Conservation (phyloP, 1,284 basidiomycete species). For the Cryptococcus sp. region DNA sequence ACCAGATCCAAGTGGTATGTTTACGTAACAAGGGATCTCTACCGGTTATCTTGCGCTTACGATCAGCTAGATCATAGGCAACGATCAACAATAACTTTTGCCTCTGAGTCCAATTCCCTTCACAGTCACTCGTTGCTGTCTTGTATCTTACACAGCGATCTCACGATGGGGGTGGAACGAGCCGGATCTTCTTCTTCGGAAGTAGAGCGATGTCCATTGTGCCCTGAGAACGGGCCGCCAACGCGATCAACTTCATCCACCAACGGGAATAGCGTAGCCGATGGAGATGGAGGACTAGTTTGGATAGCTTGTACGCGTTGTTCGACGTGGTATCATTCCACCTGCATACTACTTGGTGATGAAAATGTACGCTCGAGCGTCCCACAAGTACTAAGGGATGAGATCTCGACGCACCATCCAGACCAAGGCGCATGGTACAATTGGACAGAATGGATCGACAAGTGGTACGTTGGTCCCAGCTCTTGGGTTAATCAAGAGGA, state of each 20-base stretch:
- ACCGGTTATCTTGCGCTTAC: too few species aligned
- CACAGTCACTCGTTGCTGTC: too few species aligned
- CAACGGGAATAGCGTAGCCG: conserved; percentile 4
- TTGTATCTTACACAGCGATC: too few species aligned
- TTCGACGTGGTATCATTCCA: conserved; percentile 47
- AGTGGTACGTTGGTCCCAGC: conserved; percentile 35
- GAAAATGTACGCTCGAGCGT: conserved; percentile 21
- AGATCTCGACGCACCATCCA: conserved; percentile 20
- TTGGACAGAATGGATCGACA: conserved; percentile 43
- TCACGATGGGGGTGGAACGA: not conserved
- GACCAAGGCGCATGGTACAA: conserved; percentile 36
- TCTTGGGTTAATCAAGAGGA: not conserved
- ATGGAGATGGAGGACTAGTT: conserved; percentile 23
- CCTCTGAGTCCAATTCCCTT: too few species aligned
- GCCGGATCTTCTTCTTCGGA: not conserved
- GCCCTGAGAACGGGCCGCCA: conserved; percentile 15
- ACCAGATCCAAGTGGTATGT: too few species aligned
- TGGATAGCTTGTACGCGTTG: conserved; percentile 52
- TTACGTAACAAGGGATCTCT: too few species aligned
- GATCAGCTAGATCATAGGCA: too few species aligned
- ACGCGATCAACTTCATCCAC: not conserved
- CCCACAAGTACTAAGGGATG: conserved; percentile 28
- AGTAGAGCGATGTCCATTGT: conserved; percentile 23
- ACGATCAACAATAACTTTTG: too few species aligned
- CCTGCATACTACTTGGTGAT: conserved; percentile 32